Base-by-base conservation (phyloP, 78 protist species). In the Monosiga brevicollis region DNA sequence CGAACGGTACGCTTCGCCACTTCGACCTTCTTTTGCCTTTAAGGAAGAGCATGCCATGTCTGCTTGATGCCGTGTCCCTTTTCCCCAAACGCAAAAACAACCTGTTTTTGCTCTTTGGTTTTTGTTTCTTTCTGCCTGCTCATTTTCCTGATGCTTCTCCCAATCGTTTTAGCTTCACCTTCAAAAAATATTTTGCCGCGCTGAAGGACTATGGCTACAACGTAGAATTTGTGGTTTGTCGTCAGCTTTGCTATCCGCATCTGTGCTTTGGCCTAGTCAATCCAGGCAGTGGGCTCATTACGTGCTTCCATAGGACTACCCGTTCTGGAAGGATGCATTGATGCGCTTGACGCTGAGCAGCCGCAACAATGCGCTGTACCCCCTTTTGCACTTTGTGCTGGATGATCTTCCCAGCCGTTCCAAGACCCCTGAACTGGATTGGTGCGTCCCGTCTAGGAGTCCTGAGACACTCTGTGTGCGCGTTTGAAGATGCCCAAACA, bases 311-410 rank as follows among this genome's bases (percentile, higher is more conserved):
- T 35, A 20, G 62, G 29, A 43, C 32, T 87, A 87, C 71, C 34
- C 29, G 22, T 49, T 77, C 29, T 87, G 89, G 89, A n/a, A 79
- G 25, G 83, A 71, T 0, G 82, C 20, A 20, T 76, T 79, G 24
- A 54, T 36, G 62, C 22, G 0, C 36, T 38, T 42, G 42, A 62
- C 79, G 43, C 34, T 73, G 32, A 49, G 62, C 34, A 9, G 74
- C 55, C 6, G 39, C 73, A 72, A 1, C n/a, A 77, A 70, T 15
- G 88, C 83, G 38, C 83, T 85, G 24, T 85, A 79, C 72, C 88
- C 88, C 32, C 80, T 85, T 34, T 38, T 85, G 78, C 88, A 85
- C 38, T 85, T 79, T 29, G 88, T 85, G n/a, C 73, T 85, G 35
- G 88, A 85, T 49, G 88, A 85, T 32, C 55, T 85, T 3, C 88